These are phyloP conservation scores for Coriolopsis trogii DNA, from an alignment of 1,284 basidiomycete species.

Conservation along the genomic window DNA sequence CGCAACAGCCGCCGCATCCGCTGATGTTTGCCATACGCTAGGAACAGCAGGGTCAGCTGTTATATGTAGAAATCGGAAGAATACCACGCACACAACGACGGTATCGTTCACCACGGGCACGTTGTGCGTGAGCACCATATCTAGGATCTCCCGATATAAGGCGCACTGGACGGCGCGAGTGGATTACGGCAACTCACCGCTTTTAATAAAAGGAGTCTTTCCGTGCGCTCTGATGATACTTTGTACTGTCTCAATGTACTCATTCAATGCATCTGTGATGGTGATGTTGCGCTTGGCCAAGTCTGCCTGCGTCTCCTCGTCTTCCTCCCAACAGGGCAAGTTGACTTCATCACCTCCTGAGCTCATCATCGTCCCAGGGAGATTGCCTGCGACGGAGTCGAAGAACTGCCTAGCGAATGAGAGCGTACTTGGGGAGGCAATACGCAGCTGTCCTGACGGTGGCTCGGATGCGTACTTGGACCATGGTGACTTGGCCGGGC, in stretches of 20 bases:
- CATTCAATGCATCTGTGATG: conserved; percentile 61
- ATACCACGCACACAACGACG: conserved; percentile 59
- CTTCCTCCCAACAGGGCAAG: conserved; percentile 63
- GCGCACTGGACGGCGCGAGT: no score
- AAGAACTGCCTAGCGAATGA: conserved; percentile 50
- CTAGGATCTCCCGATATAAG: conserved; percentile 32
- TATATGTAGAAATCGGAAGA: not conserved
- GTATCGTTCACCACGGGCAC: conserved; percentile 66
- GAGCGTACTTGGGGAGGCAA: conserved; percentile 50
- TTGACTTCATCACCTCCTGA: conserved; percentile 87
- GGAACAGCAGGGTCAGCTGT: not conserved
- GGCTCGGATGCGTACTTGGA: conserved; percentile 67
- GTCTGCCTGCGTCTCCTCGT: conserved; percentile 56
- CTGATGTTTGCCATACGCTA: conserved; percentile 31
- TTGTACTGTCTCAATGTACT: conserved; percentile 61
- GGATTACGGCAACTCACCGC: conserved; percentile 36
- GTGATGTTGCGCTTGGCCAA: conserved; percentile 50
- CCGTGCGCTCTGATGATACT: conserved; percentile 41
- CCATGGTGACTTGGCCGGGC: conserved; percentile 66
- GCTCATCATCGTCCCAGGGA: conserved; percentile 63
- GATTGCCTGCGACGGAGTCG: conserved; percentile 38
- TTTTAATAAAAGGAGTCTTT: conserved; percentile 71
- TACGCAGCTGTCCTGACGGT: conserved; percentile 78
- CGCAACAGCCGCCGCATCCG: conserved; percentile 24
- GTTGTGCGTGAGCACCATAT: conserved; percentile 69